These are phyloP conservation scores for Haplographium delicatum DNA, from an alignment of 495 filamentous ascomycete genomes.

Conservation along the genomic window DNA sequence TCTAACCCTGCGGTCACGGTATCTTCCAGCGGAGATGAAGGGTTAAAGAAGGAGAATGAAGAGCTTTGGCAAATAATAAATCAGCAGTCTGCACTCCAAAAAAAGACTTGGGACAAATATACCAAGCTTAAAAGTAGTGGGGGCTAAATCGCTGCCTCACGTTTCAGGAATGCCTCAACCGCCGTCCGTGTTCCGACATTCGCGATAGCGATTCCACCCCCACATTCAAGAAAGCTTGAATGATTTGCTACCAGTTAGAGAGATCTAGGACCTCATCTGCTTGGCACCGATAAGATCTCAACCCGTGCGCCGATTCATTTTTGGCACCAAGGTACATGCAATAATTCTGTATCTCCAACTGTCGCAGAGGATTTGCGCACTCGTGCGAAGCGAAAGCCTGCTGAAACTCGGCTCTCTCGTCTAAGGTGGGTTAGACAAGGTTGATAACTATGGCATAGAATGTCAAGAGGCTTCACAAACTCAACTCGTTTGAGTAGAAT, in stretches of 20 bases:
- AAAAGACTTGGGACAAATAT: slow-evolving; percentile 42
- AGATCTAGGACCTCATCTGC: not conserved
- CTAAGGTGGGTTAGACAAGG: slow-evolving; percentile 4
- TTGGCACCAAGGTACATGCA: not conserved
- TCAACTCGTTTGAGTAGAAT: slow-evolving; percentile 11
- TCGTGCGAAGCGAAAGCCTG: slow-evolving; percentile 21
- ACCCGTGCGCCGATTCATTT: not conserved
- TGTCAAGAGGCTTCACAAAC: slow-evolving; percentile 11
- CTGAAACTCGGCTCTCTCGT: slow-evolving; percentile 5
- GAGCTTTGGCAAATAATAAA: slow-evolving; percentile 47
- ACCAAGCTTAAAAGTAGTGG: slow-evolving; percentile 21
- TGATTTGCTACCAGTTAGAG: not conserved
- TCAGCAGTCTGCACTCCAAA: slow-evolving; percentile 43
- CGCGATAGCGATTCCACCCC: not conserved
- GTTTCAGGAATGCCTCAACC: slow-evolving; percentile 13
- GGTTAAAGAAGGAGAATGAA: slow-evolving; percentile 43
- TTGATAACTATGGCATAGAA: slow-evolving; percentile 3
- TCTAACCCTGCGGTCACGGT: slow-evolving; percentile 22
- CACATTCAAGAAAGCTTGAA: not conserved
- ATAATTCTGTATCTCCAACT: slow-evolving; percentile 1
- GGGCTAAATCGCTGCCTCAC: slow-evolving; percentile 6
- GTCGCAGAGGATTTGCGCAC: slow-evolving; percentile 10
- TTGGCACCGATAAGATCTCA: not conserved
- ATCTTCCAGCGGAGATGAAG: slow-evolving; percentile 32
- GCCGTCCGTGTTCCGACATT: slow-evolving; percentile 4